A percentile compares a stretch with the other conserved stretches of the same genome.
Conservation (phyloP, 2,329 filamentous ascomycete species). For the Dissoconium aciculare region DNA sequence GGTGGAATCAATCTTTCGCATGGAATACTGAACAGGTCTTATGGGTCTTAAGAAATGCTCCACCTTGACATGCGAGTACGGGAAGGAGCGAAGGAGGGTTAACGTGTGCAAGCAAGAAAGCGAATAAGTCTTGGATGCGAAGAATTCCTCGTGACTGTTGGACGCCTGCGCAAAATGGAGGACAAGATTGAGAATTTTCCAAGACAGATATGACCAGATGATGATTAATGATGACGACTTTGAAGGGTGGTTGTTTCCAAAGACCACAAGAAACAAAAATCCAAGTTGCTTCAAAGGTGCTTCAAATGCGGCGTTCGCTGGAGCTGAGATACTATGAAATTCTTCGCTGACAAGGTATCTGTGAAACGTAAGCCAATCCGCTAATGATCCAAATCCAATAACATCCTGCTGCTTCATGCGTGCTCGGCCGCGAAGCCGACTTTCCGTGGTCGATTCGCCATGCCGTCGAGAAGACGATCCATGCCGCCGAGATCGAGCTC, state of each 20-base stretch:
- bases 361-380: slow-evolving; percentile 1
- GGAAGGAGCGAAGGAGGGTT: slow-evolving; percentile 4
- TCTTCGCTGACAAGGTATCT: slow-evolving; percentile 4
- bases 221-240: no score
- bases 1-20: slow-evolving; percentile 32
- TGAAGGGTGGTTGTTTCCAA: no score
- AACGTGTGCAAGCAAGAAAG: slow-evolving; percentile 2
- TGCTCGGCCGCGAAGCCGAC: slow-evolving; percentile 22
- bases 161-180: no score
- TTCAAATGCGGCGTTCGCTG: background rate
- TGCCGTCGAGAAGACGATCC: slow-evolving; percentile 30
- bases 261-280: no score
- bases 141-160: background rate
- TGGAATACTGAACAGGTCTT: slow-evolving; percentile 41
- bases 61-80: slow-evolving; percentile 34
- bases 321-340: slow-evolving; percentile 5
- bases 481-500: slow-evolving; percentile 35
- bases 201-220: no score
- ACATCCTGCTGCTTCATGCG: background rate
- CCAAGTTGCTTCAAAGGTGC: no score
- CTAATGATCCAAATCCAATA: background rate
- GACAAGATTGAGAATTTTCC: no score
- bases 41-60: slow-evolving; percentile 38
- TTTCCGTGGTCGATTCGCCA: slow-evolving; percentile 22
- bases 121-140: slow-evolving; percentile 2